These are phyloP conservation scores for Blastocystis sp. DNA, from an alignment of 352 stramenopile genomes.

Conservation along the genomic window DNA sequence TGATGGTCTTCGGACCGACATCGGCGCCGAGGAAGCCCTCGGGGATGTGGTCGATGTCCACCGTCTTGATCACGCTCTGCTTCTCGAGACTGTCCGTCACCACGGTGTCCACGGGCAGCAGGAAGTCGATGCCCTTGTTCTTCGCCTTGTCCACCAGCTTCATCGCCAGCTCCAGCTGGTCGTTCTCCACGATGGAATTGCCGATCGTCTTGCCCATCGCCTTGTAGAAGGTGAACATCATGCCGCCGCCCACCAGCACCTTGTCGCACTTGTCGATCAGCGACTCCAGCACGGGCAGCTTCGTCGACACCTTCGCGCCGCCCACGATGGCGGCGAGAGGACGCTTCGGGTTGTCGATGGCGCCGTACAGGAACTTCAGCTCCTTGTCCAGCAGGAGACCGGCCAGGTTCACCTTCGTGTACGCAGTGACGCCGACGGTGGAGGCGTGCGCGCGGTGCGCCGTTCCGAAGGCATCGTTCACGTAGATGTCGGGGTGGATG, in stretches of 20 bases:
- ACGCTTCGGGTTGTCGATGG: conserved; percentile 92
- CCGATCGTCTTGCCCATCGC: conserved; percentile 94
- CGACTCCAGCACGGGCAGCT: conserved; percentile 99
- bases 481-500: conserved; percentile 93
- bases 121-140: conserved; percentile 93
- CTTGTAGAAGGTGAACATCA: conserved; percentile 99
- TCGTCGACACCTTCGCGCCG: conserved; percentile 98
- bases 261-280: conserved; percentile 98
- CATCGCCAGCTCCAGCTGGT: conserved; percentile 83
- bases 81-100: conserved; percentile 92
- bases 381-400: conserved; percentile 99
- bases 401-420: conserved; percentile 82
- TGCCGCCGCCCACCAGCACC: conserved; percentile 97
- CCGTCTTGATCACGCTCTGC: conserved; percentile 84
- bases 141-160: conserved; percentile 95
- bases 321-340: conserved; percentile 97
- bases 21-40: conserved; percentile 96
- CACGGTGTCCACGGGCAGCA: conserved; percentile 96
- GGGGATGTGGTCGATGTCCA: conserved; percentile 89
- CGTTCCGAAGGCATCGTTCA: conserved; percentile 99
- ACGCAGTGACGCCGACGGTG: conserved; percentile 91
- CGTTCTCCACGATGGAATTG: conserved; percentile 89
- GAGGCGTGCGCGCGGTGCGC: conserved; percentile 97
- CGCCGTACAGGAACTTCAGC: conserved; percentile 97
- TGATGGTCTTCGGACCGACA: conserved; percentile 90